Percentiles rank a stretch among this genome's conserved stretches.
Conservation (phyloP, 768 basidiomycete genomes). For the Trametes elegans region DNA sequence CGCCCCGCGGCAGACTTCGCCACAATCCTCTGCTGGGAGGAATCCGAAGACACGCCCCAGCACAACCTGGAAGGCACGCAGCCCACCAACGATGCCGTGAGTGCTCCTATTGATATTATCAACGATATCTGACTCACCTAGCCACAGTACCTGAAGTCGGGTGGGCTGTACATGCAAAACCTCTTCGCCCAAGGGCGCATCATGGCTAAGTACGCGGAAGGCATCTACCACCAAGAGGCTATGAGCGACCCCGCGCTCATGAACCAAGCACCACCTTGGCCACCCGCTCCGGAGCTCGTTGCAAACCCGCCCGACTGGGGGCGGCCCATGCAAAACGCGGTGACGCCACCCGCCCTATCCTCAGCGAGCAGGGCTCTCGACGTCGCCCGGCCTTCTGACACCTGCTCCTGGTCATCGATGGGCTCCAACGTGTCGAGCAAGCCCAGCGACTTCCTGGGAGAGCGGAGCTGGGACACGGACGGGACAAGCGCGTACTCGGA, state of each 20-base stretch:
- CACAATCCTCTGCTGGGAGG: neutral
- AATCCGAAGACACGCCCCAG: neutral
- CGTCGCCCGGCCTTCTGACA: neutral
- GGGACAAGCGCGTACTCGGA: neutral
- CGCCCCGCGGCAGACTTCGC: constrained; percentile 4
- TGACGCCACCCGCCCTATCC: neutral
- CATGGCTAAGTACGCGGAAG: neutral
- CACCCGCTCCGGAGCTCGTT: neutral
- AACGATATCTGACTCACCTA: neutral
- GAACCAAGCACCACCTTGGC: constrained; percentile 8
- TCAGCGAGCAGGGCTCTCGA: too few relatives aligned
- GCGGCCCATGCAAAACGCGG: neutral
- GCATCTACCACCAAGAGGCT: neutral
- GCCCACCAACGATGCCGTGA: neutral
- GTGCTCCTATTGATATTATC: neutral
- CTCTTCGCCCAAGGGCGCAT: neutral
- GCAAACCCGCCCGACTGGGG: neutral
- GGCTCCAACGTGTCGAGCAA: neutral
- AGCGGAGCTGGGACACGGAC: neutral
- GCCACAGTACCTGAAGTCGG: neutral
- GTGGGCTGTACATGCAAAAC: neutral
- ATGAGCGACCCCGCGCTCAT: neutral
- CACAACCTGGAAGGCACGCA: too few relatives aligned
- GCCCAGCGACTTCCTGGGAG: neutral
- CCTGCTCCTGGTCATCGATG: neutral